Evolutionary conservation across 768 basidiomycete species (phyloP), one percentile per base, ranked within the genome.

Genomic region (Russula dissimulans): DNA sequence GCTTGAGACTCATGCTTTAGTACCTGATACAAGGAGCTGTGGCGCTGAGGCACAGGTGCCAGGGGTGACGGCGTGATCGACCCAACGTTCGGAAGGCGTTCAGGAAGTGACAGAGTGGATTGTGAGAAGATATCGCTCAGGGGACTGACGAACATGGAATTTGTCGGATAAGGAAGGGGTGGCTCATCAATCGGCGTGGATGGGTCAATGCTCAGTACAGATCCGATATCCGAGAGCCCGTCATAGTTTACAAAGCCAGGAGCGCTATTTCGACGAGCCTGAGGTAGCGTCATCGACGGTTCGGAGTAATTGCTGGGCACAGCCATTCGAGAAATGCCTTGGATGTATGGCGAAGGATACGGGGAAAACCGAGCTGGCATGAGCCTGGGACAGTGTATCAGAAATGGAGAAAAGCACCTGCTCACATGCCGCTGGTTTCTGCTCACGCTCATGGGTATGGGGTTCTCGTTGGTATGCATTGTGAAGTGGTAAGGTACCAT

Each of bases 21-120:
- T 7, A 61, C 60, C 7, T 57, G 55, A 38, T 61, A 61, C 10
- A 57, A 34, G 60, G n/a, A n/a, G n/a, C n/a, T n/a, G n/a, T n/a
- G n/a, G n/a, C n/a, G n/a, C n/a, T n/a, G n/a, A n/a, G n/a, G 60
- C 31, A 56, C 56, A 9, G 60, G 60, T 18, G 60, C 54, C 50
- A 61, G 50, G 56, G 60, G 60, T 14, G 60, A 61, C 3, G 18
- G 18, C 10, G 55, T 10, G 7, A 57, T 42, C 12, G 48, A 11
- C 10, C 29, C 60, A 34, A 41, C 15, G 22, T 45, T 36, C 44
- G 43, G 17, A 18, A 41, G 15, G 22, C 18, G 50, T 15, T 57
- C 55, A 5, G 22, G 3, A 22, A 50, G 31, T 9, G 41, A 38
- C 17, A 42, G 38, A 32, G 54, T 29, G 44, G 59, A 22, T 32